phyloP scores from a whole-genome alignment of 2,329 filamentous ascomycete genomes.

The Thermomyces lanuginosus region DNA sequence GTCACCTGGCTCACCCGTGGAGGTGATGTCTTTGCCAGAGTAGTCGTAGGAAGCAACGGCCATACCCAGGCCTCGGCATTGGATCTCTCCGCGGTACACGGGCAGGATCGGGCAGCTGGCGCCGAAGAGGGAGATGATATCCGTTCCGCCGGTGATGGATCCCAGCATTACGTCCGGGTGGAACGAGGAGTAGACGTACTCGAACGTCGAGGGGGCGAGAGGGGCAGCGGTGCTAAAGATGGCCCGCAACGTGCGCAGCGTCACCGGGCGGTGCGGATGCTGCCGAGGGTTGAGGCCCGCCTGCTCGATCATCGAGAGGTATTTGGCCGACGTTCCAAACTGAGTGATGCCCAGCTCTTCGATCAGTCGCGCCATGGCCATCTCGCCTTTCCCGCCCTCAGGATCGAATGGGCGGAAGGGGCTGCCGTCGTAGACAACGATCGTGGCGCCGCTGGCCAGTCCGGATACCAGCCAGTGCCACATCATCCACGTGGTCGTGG shows the following conservation, averaged over 20 bases:
- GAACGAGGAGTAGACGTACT: conserved; percentile 74
- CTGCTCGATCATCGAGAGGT: conserved; percentile 78
- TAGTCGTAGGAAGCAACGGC: conserved; percentile 45
- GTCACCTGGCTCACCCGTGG: conserved; percentile 59
- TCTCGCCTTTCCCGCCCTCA: conserved; percentile 46
- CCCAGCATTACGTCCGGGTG: conserved; percentile 67
- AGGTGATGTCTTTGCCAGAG: conserved; percentile 41
- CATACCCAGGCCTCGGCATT: conserved; percentile 65
- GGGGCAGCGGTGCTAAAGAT: conserved; percentile 93
- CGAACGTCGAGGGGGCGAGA: conserved; percentile 80
- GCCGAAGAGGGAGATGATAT: conserved; percentile 91
- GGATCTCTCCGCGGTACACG: conserved; percentile 57
- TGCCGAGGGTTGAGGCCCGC: conserved; percentile 46
- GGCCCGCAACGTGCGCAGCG: conserved; percentile 46
- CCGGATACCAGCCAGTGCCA: conserved; percentile 93
- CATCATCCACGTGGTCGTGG: conserved; percentile 98
- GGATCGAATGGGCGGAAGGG: conserved; percentile 56
- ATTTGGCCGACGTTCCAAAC: conserved; percentile 89
- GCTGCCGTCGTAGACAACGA: conserved; percentile 83
- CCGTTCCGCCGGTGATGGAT: conserved; percentile 88
- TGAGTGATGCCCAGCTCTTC: conserved; percentile 71
- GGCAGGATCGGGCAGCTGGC: conserved; percentile 63
- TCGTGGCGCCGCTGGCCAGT: conserved; percentile 63
- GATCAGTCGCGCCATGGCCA: conserved; percentile 69
- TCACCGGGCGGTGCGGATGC: conserved; percentile 28